Conservation (phyloP, 495 filamentous ascomycete species). For the Tuber melanosporum region DNA sequence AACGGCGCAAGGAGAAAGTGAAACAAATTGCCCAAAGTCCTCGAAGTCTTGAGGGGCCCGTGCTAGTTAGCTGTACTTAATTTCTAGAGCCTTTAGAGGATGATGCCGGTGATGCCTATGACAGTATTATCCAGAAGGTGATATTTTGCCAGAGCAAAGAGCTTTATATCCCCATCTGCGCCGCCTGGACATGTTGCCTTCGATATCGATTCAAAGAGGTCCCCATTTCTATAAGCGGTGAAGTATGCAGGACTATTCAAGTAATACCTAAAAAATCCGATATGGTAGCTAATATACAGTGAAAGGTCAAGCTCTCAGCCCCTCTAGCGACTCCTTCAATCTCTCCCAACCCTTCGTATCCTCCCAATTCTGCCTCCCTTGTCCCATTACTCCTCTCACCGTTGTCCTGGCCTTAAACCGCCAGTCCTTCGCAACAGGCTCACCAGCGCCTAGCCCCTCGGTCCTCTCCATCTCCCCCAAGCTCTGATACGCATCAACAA, state of each 20-base stretch:
- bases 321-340: slow-evolving; percentile 56
- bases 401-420: slow-evolving; percentile 81
- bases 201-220: neutral
- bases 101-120: neutral
- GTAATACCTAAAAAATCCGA: neutral
- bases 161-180: neutral
- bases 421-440: slow-evolving; percentile 62
- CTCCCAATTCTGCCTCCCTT: slow-evolving; percentile 78
- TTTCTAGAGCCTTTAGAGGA: neutral
- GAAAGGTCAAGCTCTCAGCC: slow-evolving; percentile 47
- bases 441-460: slow-evolving; percentile 45
- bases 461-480: slow-evolving; percentile 51
- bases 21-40: neutral
- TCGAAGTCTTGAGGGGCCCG: neutral
- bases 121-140: neutral
- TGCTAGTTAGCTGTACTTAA: neutral
- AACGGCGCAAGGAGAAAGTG: neutral
- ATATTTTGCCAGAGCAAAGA: neutral
- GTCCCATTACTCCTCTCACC: slow-evolving; percentile 70
- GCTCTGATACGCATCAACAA: slow-evolving; percentile 62
- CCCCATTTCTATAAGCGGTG: neutral
- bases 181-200: neutral
- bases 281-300: neutral
- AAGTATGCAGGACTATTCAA: neutral
- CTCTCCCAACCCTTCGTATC: slow-evolving; percentile 62